Percentiles rank a stretch among this genome's conserved stretches.
phyloP scores from a whole-genome alignment of 352 stramenopile genomes.

The Globisporangium okanoganense region DNA sequence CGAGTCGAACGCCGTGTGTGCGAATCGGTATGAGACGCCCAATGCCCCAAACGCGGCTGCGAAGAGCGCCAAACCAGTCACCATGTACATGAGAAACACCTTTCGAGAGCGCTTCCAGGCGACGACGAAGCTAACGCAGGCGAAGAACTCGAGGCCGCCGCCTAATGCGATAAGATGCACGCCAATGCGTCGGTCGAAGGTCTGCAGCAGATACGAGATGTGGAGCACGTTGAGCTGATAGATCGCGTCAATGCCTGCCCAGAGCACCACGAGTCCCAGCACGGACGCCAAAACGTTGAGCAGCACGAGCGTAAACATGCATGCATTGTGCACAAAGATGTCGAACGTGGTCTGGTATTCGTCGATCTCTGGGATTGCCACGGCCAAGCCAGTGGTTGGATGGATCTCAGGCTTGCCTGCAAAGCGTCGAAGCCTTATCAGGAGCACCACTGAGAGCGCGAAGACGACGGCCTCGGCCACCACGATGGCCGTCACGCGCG shows the following conservation, averaged over 20 bases:
- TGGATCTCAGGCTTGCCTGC: not conserved
- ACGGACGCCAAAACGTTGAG: conserved; percentile 21
- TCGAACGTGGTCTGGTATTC: conserved; percentile 13
- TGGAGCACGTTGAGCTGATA: conserved; percentile 70
- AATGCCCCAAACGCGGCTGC: conserved; percentile 29
- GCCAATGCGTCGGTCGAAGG: conserved; percentile 51
- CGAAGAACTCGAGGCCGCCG: conserved; percentile 32
- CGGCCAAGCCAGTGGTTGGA: not conserved
- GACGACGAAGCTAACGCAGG: conserved; percentile 23
- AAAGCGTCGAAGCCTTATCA: conserved; percentile 25
- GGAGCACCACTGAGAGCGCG: conserved; percentile 17
- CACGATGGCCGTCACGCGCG: conserved; percentile 15
- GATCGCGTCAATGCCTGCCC: conserved; percentile 48
- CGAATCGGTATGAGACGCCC: conserved; percentile 39
- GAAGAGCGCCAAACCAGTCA: conserved; percentile 39
- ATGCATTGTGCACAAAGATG: conserved; percentile 6
- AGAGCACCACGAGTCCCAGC: conserved; percentile 29
- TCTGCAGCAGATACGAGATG: conserved; percentile 46
- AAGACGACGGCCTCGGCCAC: conserved; percentile 20
- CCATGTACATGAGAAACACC: conserved; percentile 28
- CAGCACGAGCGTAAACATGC: conserved; percentile 13
- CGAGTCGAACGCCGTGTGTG: conserved; percentile 2
- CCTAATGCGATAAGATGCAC: conserved; percentile 45
- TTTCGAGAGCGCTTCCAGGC: conserved; percentile 21
- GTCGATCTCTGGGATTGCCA: not conserved